Evolutionary conservation across 225 moss, liverwort and hornwort genomes (phyloP), one percentile per base, ranked within the genome.

Genomic region (Bryum argenteum): DNA sequence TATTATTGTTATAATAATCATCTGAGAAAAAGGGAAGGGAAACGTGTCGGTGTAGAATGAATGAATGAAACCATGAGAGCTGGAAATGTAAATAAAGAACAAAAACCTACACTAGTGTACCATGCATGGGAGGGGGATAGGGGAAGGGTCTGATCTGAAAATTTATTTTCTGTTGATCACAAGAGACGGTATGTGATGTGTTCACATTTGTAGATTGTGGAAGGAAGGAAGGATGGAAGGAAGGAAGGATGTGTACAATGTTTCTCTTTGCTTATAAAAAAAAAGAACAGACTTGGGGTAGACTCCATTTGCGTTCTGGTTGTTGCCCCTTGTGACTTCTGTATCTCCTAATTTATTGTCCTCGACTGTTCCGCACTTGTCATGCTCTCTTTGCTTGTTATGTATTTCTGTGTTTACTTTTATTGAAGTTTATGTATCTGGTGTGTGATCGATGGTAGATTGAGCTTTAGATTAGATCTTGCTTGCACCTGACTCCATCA

Each of bases 41-140:
- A 48, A 15, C 48, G 67, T 70, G 71, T 67, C 12, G 65, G 56
- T 51, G 66, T 76, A 61, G 74, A 63, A 77, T 77, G 71, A 70
- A 70, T 62, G 78, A 82, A 75, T 80, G 73, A 54, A 16, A 11
- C 16, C 63, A 44, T 67, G 75, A 61, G 64, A 85, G 80, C 82
- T 75, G 73, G 67, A 85, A 53, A 65, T 88, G 88, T 88, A 88
- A 71, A 88, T 85, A 88, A 75, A 33, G 33, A 33, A 33, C 33
- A 33, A 33, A 33, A 33, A 33, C 33, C 80, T 88, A 76, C 80
- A 73, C 74, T 88, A 76, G 73, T 88, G 88, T 88, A 88, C 75
- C 82, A 88, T 88, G 78, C 33, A 33, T 33, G 78, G 63, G 78
- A 77, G 71, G 79, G 77, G 64, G 57, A 70, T 60, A 75, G 62